Evolutionary conservation across 177 flowering plant species (phyloP), one percentile per base, ranked within the genome.

Genomic region (Viscum album): DNA sequence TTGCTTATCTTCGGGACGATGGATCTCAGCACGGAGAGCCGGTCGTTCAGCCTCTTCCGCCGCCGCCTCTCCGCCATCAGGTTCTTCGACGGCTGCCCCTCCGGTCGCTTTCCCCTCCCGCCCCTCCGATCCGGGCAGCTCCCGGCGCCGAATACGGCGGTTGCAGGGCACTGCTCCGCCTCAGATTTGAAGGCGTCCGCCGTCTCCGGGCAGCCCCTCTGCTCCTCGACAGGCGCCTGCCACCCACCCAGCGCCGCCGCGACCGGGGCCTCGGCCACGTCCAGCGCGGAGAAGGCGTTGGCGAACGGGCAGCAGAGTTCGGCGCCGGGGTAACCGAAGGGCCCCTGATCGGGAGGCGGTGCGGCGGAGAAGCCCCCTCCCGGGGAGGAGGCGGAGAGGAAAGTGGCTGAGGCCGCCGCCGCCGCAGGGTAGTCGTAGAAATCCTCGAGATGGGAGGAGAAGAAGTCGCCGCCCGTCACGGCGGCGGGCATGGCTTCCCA

Each of bases 1-100:
- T 90, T 93, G 82, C 96, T 90, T 19, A 93, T 90, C 78, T 86
- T 89, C 4, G 98, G 98, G 69, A 92, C 98, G 37, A 92, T 85
- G 11, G 98, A 90, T 79, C 98, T 77, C 7, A 93, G 89, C 98
- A 93, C 89, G 0, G 94, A 90, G 67, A 93, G 98, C 13, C 98
- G 84, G 47, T 90, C 98, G 67, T 93, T 93, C 30, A 93, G 74
- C 8, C 98, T 73, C 82, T 93, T 93, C 76, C 98, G 81, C 64
- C 98, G 69, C 76, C 98, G 69, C 64, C 98, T 84, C 80, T 93
- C 98, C 0, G 98, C 98, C 98, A 93, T 90, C 34, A 93, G 82
- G 77, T 93, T 93, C 83, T 93, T 93, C 0, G 96, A 93, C 0
- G 96, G 98, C 76, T 87, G 95, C 2, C 98, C 96, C 28, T 80